Base-by-base conservation (phyloP, 2,329 filamentous ascomycete genomes). In the Tolypocladium amazonense region DNA sequence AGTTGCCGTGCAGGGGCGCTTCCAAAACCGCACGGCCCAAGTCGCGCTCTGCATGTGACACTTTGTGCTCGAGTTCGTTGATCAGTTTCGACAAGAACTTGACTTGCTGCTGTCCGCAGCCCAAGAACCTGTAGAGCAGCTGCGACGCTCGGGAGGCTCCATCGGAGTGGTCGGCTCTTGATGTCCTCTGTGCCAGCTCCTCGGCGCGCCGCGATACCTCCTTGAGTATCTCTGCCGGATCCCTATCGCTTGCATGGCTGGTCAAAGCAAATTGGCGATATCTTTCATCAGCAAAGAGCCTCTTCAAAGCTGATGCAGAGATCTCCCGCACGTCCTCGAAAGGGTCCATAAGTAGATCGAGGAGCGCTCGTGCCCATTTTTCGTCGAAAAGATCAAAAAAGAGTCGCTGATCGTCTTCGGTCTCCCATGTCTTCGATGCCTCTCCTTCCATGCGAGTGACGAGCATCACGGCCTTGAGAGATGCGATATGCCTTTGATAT, bases 111-210 rank as follows among this genome's bases (percentile, higher is more conserved):
- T 77, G 68, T n/a, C 73, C 69, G 1, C 71, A 72, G 23, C 69
- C 68, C 18, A 82, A 76, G 70, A 86, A 83, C 47, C 77, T 77
- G 68, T 87, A 90, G 4, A 91, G 72, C 20, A 96, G 75, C 47
- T 89, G 85, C 62, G 88, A 88, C 3, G 88, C 79, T 58, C 90
- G 86, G 39, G 92, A 93, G 56, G 94, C 87, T 12, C 93, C 93
- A 73, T 99, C 93, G 1, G 92, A 92, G 71, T 96, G 90, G 69
- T 97, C 92, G 15, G 92, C 93, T 62, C 94, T 83, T 27, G 90
- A 90, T 5, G 91, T 96, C 33, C 76, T 78, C 27, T 85, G 79
- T 60, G 90, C 87, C 39, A 83, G 76, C 4, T 74, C 72, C 60
- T 87, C 81, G 1, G 85, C 83, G 58, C 78, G 77, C 1, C 63